Evolutionary conservation across 345 rosid species (phyloP), one percentile per base, ranked within the genome.

Genomic region (Brassica incana): DNA sequence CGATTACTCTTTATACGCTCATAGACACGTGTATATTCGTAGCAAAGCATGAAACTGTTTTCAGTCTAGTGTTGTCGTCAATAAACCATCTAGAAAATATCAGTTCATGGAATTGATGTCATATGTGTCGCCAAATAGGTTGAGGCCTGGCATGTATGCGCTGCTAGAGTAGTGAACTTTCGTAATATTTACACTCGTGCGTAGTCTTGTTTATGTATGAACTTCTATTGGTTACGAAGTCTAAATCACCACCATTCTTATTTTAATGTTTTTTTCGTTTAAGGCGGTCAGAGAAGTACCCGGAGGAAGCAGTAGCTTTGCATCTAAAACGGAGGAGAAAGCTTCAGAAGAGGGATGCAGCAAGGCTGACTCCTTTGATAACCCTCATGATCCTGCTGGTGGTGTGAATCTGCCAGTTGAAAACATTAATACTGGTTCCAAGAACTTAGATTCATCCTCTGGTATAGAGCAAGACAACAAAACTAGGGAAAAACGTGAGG

Each of bases 401-500:
- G 59, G 77, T 48, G 85, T 73, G 64, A 76, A 67, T 60, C 23
- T 75, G 66, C 81, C 66, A 50, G 83, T 75, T 77, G 87, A 84
- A 67, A 86, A 85, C 75, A 72, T 45, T 78, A 63, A 77, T 78
- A 64, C 54, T 66, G 84, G 61, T 82, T 81, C 82, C 73, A 70
- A 38, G 50, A 75, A 81, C 75, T 59, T 73, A 40, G 86, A 82
- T 82, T 74, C 76, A 52, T 81, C 80, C 69, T 71, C 89, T 77
- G 70, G 69, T 15, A 58, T 30, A 70, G 80, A 62, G 56, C 71
- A 81, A 63, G 73, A 79, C 74, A 77, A 64, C 35, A 84, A 88
- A 74, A 78, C 58, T 81, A 76, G 72, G 66, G 88, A 86, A 83
- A 95, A 91, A 84, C 94, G 93, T 70, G 91, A 86, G 83, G 85